These are phyloP conservation scores for Neophaeococcomyces mojaviensis DNA, from an alignment of 2,329 filamentous ascomycete species.

Conservation along the genomic window DNA sequence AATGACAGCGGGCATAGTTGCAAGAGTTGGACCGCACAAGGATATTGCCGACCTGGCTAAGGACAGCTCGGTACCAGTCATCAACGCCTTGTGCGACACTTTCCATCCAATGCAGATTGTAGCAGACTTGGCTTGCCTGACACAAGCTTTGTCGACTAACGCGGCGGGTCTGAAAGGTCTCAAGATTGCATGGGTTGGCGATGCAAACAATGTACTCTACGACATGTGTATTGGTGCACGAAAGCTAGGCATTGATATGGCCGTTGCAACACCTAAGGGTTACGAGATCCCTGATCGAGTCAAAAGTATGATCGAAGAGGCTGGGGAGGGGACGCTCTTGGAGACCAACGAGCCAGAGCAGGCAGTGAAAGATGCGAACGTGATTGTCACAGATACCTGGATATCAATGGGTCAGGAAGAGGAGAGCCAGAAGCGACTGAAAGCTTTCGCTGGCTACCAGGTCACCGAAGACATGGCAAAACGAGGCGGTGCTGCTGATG, in stretches of 20 bases:
- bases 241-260: conserved; percentile 79
- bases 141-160: conserved; percentile 60
- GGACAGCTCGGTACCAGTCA: conserved; percentile 69
- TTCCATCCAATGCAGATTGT: conserved; percentile 93
- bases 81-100: conserved; percentile 80
- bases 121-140: conserved; percentile 85
- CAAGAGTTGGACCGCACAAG: conserved; percentile 68
- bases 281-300: conserved; percentile 75
- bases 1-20: conserved; percentile 78
- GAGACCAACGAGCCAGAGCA: conserved; percentile 79
- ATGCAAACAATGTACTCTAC: conserved; percentile 94
- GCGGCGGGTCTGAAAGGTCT: conserved; percentile 62
- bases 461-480: conserved; percentile 79
- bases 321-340: conserved; percentile 54
- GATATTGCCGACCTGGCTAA: conserved; percentile 65
- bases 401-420: conserved; percentile 96
- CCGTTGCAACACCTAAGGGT: conserved; percentile 77
- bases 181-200: conserved; percentile 92
- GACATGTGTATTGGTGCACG: conserved; percentile 81
- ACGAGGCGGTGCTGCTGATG: conserved; percentile 74
- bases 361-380: conserved; percentile 74
- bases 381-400: conserved; percentile 96
- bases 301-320: conserved; percentile 61
- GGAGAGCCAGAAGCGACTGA: conserved; percentile 67
- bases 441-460: conserved; percentile 83